Conservation (phyloP, 768 basidiomycete genomes). For the Psilocybe subaeruginosa region DNA sequence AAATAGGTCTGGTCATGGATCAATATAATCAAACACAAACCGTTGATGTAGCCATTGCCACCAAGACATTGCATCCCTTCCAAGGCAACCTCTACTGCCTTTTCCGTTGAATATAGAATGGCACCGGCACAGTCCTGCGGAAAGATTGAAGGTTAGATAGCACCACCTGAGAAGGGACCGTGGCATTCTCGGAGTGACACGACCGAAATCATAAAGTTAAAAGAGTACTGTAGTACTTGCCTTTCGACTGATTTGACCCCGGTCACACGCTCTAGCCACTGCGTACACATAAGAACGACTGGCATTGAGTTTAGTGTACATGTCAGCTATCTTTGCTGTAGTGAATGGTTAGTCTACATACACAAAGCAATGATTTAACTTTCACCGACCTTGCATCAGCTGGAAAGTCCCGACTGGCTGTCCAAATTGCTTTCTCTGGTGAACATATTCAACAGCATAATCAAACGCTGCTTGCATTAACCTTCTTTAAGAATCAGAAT, state of each 20-base stretch:
- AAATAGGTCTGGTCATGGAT: too few species aligned
- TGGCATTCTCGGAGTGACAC: not conserved
- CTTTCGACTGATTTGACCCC: slow-evolving; percentile 73
- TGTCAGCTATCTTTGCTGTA: slow-evolving; percentile 82
- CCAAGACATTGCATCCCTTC: slow-evolving; percentile 94
- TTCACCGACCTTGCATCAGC: slow-evolving; percentile 83
- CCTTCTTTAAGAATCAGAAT: slow-evolving; percentile 37
- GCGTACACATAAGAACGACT: slow-evolving; percentile 92
- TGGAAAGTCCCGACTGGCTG: slow-evolving; percentile 89
- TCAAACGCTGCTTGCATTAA: slow-evolving; percentile 96
- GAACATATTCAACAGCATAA: slow-evolving; percentile 85
- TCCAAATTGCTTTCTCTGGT: slow-evolving; percentile 91
- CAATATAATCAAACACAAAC: slow-evolving; percentile 35
- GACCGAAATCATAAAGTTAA: too few species aligned
- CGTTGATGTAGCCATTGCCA: slow-evolving; percentile 96
- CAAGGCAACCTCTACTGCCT: slow-evolving; percentile 86
- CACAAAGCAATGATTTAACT: slow-evolving; percentile 9
- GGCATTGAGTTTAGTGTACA: slow-evolving; percentile 93
- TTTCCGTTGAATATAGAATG: slow-evolving; percentile 92
- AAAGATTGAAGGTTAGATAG: not conserved
- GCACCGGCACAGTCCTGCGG: slow-evolving; percentile 91
- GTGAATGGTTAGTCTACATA: slow-evolving; percentile 14
- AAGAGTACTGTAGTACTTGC: slow-evolving; percentile 44
- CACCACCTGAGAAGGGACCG: not conserved
- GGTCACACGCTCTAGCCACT: slow-evolving; percentile 88